Percentiles rank a stretch among this genome's conserved stretches.
These are phyloP conservation scores for Angomonas ambiguus DNA, from an alignment of 208 protist species.

Conservation along the genomic window DNA sequence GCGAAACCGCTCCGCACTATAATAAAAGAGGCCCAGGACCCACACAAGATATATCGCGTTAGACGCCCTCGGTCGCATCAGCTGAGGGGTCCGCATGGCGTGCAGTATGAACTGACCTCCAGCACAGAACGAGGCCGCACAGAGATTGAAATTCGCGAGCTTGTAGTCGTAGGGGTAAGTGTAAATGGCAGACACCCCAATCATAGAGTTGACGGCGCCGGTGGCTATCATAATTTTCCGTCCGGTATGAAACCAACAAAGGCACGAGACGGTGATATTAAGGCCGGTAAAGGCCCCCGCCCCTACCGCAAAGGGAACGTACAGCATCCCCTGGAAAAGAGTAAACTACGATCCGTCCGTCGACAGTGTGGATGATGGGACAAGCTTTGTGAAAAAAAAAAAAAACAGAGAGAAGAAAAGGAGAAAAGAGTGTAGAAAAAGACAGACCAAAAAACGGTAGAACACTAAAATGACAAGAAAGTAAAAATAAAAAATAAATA, in stretches of 20 bases:
- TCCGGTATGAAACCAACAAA: conserved; percentile 52
- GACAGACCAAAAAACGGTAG: conserved; percentile 3
- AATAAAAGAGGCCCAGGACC: conserved; percentile 46
- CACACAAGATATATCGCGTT: conserved; percentile 43
- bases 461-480: neutral
- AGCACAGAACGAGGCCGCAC: conserved; percentile 43
- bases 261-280: conserved; percentile 52
- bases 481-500: neutral
- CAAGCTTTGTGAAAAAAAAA: neutral
- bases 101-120: conserved; percentile 64
- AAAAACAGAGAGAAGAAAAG: neutral
- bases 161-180: conserved; percentile 51
- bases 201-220: conserved; percentile 58
- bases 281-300: conserved; percentile 47
- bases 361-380: too few relatives aligned
- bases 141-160: conserved; percentile 51
- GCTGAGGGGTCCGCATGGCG: conserved; percentile 43
- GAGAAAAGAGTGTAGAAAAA: conserved; percentile 4
- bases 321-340: conserved; percentile 27
- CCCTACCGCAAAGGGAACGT: conserved; percentile 52
- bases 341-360: conserved; percentile 6
- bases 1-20: conserved; percentile 38
- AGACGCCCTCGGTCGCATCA: conserved; percentile 27
- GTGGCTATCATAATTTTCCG: conserved; percentile 67
- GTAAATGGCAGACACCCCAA: conserved; percentile 35